Evolutionary conservation across 179 eudicot species (phyloP), one percentile per base, ranked within the genome.

Genomic region (Silene noctiflora): DNA sequence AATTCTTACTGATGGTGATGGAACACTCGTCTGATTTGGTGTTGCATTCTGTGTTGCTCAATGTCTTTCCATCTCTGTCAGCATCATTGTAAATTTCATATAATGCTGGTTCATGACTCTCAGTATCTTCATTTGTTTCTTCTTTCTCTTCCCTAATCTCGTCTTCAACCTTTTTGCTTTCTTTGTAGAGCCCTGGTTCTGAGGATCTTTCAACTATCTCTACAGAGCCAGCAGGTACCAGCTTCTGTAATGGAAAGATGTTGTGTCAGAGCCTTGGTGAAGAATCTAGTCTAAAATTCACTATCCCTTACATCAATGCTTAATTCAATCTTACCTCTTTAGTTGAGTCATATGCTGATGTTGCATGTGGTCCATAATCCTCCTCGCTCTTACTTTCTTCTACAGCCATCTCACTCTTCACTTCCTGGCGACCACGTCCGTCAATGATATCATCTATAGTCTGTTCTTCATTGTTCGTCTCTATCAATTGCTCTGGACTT

Each of bases 1-100:
- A 55, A 55, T 55, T 8, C n/a, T 55, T 17, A n/a, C 20, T 14
- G 59, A 55, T 55, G 59, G n/a, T 17, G 59, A 55, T 55, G 20
- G 59, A 55, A 17, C n/a, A 60, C 25, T 60, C 64, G 8, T 60
- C 64, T 19, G 64, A 60, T 60, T 60, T 8, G 10, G 27, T 60
- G 64, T 60, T 60, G 64, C 64, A 60, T 60, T 60, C 19, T 19
- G 64, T 60, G 64, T 2, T 60, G 64, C 27, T 60, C 13, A 60
- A 21, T 21, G 64, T 60, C 64, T 60, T 59, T 59, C 6, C 64
- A 19, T 60, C 13, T 60, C 12, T 60, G 25, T 60, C 27, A 0
- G 25, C 64, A 60, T 6, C 64, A 60, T 19, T 9, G 25, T 60
- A 27, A 60, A 10, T 19, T 19, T 60, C 6, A 7, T 19, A 19